phyloP scores from a whole-genome alignment of 345 rosid species.

The Hirschfeldia incana region DNA sequence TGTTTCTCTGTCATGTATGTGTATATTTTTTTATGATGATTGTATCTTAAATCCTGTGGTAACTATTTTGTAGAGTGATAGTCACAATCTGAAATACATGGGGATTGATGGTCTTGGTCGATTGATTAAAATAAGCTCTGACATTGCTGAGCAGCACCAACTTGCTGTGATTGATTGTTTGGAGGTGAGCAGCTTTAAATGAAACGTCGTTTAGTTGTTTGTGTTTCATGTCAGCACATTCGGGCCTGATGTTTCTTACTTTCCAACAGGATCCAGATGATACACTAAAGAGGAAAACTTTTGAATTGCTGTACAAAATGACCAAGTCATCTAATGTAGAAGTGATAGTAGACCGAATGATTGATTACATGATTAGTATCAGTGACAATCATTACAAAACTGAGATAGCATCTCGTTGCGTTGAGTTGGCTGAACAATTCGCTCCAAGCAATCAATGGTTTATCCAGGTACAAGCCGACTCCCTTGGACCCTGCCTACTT shows the following conservation, averaged over 20 bases:
- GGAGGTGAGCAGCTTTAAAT: slow-evolving; percentile 59
- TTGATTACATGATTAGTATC: slow-evolving; percentile 93
- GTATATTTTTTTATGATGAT: slow-evolving; percentile 20
- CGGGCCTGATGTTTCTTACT: slow-evolving; percentile 17
- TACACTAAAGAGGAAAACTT: slow-evolving; percentile 91
- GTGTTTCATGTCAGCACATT: not conserved
- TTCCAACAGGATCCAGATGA: slow-evolving; percentile 91
- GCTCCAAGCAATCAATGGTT: slow-evolving; percentile 99
- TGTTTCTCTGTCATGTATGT: slow-evolving; percentile 12
- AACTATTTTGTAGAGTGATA: slow-evolving; percentile 76
- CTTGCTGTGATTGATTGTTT: slow-evolving; percentile 98
- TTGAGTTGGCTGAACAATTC: slow-evolving; percentile 95
- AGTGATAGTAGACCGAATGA: slow-evolving; percentile 97
- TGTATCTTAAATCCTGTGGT: slow-evolving; percentile 5
- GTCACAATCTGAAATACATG: slow-evolving; percentile 93
- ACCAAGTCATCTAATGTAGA: slow-evolving; percentile 96
- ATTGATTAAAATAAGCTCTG: slow-evolving; percentile 86
- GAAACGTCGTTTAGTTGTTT: not conserved
- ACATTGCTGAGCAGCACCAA: slow-evolving; percentile 96
- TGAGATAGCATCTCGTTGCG: slow-evolving; percentile 94
- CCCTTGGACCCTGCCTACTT: not conserved
- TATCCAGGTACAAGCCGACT: slow-evolving; percentile 65
- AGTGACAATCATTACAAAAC: slow-evolving; percentile 95
- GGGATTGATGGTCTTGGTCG: slow-evolving; percentile 96
- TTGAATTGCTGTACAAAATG: slow-evolving; percentile 92